Evolutionary conservation across 768 basidiomycete genomes (phyloP).

Genomic region (Zangia roseola): DNA sequence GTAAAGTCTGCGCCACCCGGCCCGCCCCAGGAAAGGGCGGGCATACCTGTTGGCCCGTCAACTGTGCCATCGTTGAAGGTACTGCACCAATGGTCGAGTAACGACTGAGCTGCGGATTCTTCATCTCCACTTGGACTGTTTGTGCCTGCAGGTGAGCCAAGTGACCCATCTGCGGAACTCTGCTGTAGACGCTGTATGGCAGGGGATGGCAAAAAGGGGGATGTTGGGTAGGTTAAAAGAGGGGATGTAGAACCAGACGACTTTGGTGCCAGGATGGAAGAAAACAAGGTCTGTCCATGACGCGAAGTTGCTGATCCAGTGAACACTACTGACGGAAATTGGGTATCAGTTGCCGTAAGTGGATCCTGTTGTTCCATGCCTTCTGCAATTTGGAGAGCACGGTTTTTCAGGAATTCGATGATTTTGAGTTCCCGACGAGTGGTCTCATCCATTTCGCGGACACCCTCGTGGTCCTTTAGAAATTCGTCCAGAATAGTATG

Average conservation of each 20-base stretch:
- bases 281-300: constrained; percentile 17
- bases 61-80: constrained; percentile 68
- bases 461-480: constrained; percentile 52
- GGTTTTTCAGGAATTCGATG: constrained; percentile 76
- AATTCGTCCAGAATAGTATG: constrained; percentile 78
- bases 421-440: constrained; percentile 81
- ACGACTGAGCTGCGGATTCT: constrained; percentile 69
- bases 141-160: constrained; percentile 58
- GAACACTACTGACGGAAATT: constrained; percentile 25
- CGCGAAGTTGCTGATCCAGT: constrained; percentile 10
- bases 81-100: constrained; percentile 84
- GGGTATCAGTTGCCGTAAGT: constrained; percentile 32
- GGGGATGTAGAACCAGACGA: constrained; percentile 21
- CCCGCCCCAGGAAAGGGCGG: constrained; percentile 58
- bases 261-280: constrained; percentile 23
- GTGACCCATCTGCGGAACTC: constrained; percentile 42
- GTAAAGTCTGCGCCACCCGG: constrained; percentile 55
- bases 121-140: constrained; percentile 74
- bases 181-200: constrained; percentile 63
- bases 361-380: constrained; percentile 24
- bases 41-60: constrained; percentile 47
- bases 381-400: constrained; percentile 55
- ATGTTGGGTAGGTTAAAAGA: constrained; percentile 24
- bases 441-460: constrained; percentile 75
- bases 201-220: constrained; percentile 40